Percentiles rank a stretch among this genome's conserved stretches.
These are phyloP conservation scores for Boeremia lycopersici DNA, from an alignment of 2,329 filamentous ascomycete species.

Conservation along the genomic window DNA sequence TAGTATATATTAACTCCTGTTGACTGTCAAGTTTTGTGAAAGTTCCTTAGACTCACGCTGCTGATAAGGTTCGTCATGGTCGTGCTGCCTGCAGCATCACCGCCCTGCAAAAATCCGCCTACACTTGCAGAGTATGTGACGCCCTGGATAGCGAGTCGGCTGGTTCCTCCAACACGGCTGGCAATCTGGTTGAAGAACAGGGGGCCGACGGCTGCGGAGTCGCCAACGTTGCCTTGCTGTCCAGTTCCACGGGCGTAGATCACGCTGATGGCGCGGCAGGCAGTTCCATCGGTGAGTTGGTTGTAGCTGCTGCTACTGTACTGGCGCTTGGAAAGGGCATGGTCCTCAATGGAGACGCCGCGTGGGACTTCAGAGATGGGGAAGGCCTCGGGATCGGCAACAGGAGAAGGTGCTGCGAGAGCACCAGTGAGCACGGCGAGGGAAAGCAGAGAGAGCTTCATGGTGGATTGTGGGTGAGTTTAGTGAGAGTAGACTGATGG, in stretches of 20 bases:
- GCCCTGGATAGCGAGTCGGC: slow-evolving; percentile 58
- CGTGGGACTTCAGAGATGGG: slow-evolving; percentile 17
- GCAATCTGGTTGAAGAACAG: slow-evolving; percentile 56
- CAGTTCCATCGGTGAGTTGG: slow-evolving; percentile 30
- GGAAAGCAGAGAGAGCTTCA: slow-evolving; percentile 20
- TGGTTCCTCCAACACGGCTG: slow-evolving; percentile 46
- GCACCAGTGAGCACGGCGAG: slow-evolving; percentile 12
- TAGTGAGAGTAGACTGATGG: background rate
- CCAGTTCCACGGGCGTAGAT: slow-evolving; percentile 63
- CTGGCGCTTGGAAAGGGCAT: slow-evolving; percentile 24
- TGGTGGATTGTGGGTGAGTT: background rate
- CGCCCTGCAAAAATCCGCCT: slow-evolving; percentile 53
- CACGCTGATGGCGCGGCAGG: slow-evolving; percentile 55
- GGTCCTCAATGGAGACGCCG: slow-evolving; percentile 14
- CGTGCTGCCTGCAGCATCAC: slow-evolving; percentile 51
- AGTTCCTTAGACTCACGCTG: slow-evolving; percentile 25
- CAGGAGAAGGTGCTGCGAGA: slow-evolving; percentile 15
- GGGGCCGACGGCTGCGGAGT: slow-evolving; percentile 51
- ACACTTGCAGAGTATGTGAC: slow-evolving; percentile 57
- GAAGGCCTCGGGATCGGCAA: slow-evolving; percentile 14
- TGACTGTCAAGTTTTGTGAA: background rate
- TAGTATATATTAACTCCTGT: background rate
- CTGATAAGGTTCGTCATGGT: slow-evolving; percentile 49
- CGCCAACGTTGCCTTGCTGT: slow-evolving; percentile 59
- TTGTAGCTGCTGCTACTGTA: slow-evolving; percentile 28